Evolutionary conservation across 257 asterid genomes (phyloP).

Genomic region (Solanum infundibuliforme): DNA sequence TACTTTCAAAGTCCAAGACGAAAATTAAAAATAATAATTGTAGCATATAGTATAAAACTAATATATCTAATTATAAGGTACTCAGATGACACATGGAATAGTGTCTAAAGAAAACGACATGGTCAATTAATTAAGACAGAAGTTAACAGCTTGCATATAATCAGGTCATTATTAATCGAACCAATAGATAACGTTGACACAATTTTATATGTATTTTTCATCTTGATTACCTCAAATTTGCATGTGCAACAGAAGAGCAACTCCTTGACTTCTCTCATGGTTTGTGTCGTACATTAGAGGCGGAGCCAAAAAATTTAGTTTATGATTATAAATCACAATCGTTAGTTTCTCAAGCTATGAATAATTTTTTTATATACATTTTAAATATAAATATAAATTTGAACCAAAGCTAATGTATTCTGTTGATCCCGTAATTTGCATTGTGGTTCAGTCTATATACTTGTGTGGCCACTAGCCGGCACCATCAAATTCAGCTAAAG

Average conservation of each 20-base stretch:
- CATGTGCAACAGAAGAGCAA: background rate
- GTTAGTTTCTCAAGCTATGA: background rate
- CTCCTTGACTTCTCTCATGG: background rate
- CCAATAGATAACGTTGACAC: background rate
- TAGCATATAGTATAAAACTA: background rate
- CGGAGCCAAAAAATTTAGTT: background rate
- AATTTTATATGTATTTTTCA: background rate
- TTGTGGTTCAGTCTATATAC: no score
- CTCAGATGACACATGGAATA: background rate
- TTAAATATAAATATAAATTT: no score
- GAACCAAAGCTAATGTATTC: no score
- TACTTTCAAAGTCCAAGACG: background rate
- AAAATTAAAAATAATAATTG: background rate
- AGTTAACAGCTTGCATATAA: background rate
- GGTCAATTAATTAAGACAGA: background rate
- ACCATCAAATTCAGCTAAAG: no score
- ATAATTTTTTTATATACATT: background rate
- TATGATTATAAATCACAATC: background rate
- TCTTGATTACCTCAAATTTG: background rate
- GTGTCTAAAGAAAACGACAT: background rate
- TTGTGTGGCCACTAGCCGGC: no score
- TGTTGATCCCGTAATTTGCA: no score
- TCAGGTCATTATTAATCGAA: background rate
- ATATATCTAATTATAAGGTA: background rate
- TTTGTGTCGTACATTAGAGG: background rate